Evolutionary conservation across 306 rosid species (phyloP).

Genomic region (Comarum palustre): DNA sequence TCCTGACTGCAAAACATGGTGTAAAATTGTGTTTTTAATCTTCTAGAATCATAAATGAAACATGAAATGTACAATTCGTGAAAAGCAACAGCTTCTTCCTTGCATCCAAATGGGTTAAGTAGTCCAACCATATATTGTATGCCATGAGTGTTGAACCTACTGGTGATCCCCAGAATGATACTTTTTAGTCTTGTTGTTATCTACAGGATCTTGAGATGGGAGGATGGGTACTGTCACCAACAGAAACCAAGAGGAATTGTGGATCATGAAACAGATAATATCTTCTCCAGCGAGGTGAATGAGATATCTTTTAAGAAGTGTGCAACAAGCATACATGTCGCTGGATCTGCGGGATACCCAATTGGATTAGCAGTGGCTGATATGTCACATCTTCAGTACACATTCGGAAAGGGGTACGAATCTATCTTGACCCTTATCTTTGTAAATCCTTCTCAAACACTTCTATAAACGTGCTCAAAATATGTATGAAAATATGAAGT

Average conservation of each 20-base stretch:
- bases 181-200: constrained; percentile 12
- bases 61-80: not conserved
- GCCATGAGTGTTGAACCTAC: constrained; percentile 14
- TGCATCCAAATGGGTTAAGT: not conserved
- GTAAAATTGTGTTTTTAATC: not conserved
- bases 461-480: not conserved
- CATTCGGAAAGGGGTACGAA: constrained; percentile 74
- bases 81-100: not conserved
- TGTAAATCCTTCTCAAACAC: not conserved
- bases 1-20: not conserved
- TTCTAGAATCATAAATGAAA: not conserved
- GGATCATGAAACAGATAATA: constrained; percentile 34
- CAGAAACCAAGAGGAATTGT: constrained; percentile 37
- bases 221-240: constrained; percentile 56
- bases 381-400: constrained; percentile 58
- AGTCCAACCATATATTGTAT: not conserved
- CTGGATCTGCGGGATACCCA: constrained; percentile 40
- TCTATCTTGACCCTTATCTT: constrained; percentile 23
- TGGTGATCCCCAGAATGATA: constrained; percentile 25
- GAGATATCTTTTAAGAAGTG: constrained; percentile 33
- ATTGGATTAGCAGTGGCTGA: constrained; percentile 49
- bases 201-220: constrained; percentile 80
- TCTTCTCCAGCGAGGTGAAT: constrained; percentile 28
- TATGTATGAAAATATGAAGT: not conserved
- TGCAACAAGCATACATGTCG: constrained; percentile 23